Evolutionary conservation across 2,329 filamentous ascomycete species (phyloP), one percentile per base, ranked within the genome.

Genomic region (Alternaria postmessia): DNA sequence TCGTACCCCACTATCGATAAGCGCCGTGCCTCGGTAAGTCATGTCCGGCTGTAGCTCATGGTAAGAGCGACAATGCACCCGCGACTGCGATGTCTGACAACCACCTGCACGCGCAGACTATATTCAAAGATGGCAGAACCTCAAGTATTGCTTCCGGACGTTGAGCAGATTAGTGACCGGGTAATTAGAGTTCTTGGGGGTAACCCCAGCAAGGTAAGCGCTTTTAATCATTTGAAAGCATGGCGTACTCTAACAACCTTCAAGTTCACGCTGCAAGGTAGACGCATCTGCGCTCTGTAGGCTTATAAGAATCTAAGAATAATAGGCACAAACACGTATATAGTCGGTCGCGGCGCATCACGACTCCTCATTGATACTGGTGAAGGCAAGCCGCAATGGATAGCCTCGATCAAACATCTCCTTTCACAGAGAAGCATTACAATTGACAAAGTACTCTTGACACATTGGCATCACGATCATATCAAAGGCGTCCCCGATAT

Each of bases 401-500:
- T 88, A 42, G 78, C 84, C 0, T 85, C 87, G 0, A 80, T 99
- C 36, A 85, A 86, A 64, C 80, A 83, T 4, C 87, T 89, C 0
- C 84, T 98, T 3, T 77, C 82, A 7, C 80, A 87, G 24, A 91
- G 96, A 75, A 85, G 88, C 24, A 90, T 90, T 20, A 86, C 83
- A 0, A 82, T 98, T 24, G 83, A 87, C n/a, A 81, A 84, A 18
- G 88, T 89, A 0, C 83, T 99, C 22, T 83, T 99, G 49, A 96
- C 94, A 0, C 95, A 99, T 78, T 96, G 94, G 93, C 95, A 99
- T 75, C 86, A 82, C 42, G 95, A 99, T 74, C 95, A 99, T 74
- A 85, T 89, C 7, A 87, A 89, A 24, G 95, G 95, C 7, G 86
- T 97, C 24, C 75, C 81, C 3, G 88, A 96, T 69, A 82, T 97